Evolutionary conservation across 192 early-diverging fungal species (phyloP), one percentile per base, ranked within the genome.

Genomic region (Haplosporangium gracile): DNA sequence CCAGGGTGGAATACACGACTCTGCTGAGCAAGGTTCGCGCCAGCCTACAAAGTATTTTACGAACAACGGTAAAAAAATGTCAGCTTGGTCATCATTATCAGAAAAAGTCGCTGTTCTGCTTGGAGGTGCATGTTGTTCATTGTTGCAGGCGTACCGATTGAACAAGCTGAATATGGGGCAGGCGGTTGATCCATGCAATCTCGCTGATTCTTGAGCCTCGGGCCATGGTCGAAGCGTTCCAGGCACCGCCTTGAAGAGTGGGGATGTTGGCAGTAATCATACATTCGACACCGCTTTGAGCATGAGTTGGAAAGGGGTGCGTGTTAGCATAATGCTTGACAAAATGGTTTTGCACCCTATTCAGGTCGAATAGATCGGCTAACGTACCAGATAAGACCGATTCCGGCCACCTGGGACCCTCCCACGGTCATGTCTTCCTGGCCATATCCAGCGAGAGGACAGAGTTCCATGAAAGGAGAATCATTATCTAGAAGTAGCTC

Each of bases 351-450:
- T 65, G 9, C 7, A 18, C 69, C 4, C 6, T 1, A 0, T 11
- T 10, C 18, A 22, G 20, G 11, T 32, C 24, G 36, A 11, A 6
- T 34, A 18, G 51, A 57, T 40, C 18, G 79, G 11, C 53, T 13
- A 43, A 72, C 24, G 68, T 90, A 93, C 92, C 92, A 90, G 32
- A 94, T 87, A 65, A 94, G 89, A 24, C 93, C 93, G 55, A 94
- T 93, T 68, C 93, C 93, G 36, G 83, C 87, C 7, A 94, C 92
- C 36, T 90, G 75, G 13, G 93, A 94, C 18, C 93, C 93, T 26
- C 93, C 93, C 11, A 92, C 72, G 22, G 93, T 94, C 93, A 93
- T 93, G 51, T 90, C 92, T 40, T 93, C 90, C 72, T 93, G 93
- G 6, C 78, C 89, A 68, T 85, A 91, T 24, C 93, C 93, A 16